Evolutionary conservation across 306 rosid species (phyloP).

Genomic region (Purshia tridentata): DNA sequence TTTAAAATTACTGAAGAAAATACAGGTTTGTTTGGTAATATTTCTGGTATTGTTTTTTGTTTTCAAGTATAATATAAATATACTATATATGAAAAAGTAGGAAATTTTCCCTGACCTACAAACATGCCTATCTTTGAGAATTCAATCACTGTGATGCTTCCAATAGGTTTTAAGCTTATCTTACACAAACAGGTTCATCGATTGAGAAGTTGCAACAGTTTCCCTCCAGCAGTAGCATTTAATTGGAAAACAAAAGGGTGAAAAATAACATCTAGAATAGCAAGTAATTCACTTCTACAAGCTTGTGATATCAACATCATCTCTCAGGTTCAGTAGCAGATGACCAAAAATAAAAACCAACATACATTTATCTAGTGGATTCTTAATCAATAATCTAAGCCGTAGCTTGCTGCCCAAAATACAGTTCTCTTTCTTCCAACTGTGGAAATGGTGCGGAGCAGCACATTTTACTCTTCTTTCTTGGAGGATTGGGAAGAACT

Average conservation of each 20-base stretch:
- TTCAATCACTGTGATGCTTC: too few relatives aligned
- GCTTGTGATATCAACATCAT: neutral
- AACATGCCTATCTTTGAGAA: too few relatives aligned
- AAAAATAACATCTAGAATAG: neutral
- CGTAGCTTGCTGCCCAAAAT: neutral
- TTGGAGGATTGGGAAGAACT: slow-evolving; percentile 48
- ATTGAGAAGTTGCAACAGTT: neutral
- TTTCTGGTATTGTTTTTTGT: too few relatives aligned
- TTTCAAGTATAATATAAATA: too few relatives aligned
- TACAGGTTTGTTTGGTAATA: too few relatives aligned
- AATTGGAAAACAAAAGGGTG: neutral
- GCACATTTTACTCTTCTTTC: slow-evolving; percentile 56
- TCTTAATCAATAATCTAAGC: neutral
- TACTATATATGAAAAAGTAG: too few relatives aligned
- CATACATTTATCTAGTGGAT: neutral
- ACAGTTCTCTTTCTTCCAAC: neutral
- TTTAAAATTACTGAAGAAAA: too few relatives aligned
- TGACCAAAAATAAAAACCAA: neutral
- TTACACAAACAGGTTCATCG: too few relatives aligned
- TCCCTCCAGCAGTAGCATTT: neutral
- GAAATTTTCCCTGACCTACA: too few relatives aligned
- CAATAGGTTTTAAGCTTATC: too few relatives aligned
- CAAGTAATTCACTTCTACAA: neutral
- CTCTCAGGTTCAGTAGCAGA: neutral
- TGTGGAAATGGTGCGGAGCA: neutral